A percentile compares a stretch with the other conserved stretches of the same genome.
These are phyloP conservation scores for Crotalaria pallida DNA, from an alignment of 306 rosid genomes.

Conservation along the genomic window DNA sequence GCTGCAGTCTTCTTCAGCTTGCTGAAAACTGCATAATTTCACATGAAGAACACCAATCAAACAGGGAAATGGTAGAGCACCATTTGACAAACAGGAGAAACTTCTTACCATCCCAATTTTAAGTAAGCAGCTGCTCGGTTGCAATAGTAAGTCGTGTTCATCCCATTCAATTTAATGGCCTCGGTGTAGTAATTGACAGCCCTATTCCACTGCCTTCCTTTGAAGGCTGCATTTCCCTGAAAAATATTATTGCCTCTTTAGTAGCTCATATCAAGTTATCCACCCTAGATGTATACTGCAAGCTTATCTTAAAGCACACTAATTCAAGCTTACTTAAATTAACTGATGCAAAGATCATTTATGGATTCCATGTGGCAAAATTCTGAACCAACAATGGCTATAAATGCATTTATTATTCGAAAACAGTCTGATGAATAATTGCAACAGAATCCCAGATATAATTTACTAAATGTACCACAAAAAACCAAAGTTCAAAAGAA, in stretches of 20 bases:
- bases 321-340: not conserved
- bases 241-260: not conserved
- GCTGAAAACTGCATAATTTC: constrained; percentile 66
- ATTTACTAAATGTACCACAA: not conserved
- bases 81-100: constrained; percentile 1
- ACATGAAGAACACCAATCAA: not conserved
- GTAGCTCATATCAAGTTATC: not conserved
- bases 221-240: constrained; percentile 88
- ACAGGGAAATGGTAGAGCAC: constrained; percentile 7
- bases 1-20: constrained; percentile 88
- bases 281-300: not conserved
- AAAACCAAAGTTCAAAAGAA: not conserved
- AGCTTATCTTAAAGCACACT: not conserved
- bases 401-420: not conserved
- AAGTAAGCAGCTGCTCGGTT: constrained; percentile 91
- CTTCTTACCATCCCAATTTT: constrained; percentile 71
- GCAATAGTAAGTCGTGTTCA: constrained; percentile 59
- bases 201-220: constrained; percentile 68
- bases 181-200: constrained; percentile 68
- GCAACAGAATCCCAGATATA: not conserved
- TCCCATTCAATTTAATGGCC: constrained; percentile 64
- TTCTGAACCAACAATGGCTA: not conserved
- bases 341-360: not conserved
- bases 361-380: not conserved
- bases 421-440: not conserved